Evolutionary conservation across 495 filamentous ascomycete genomes (phyloP).

Genomic region (Venustampulla echinocandica): DNA sequence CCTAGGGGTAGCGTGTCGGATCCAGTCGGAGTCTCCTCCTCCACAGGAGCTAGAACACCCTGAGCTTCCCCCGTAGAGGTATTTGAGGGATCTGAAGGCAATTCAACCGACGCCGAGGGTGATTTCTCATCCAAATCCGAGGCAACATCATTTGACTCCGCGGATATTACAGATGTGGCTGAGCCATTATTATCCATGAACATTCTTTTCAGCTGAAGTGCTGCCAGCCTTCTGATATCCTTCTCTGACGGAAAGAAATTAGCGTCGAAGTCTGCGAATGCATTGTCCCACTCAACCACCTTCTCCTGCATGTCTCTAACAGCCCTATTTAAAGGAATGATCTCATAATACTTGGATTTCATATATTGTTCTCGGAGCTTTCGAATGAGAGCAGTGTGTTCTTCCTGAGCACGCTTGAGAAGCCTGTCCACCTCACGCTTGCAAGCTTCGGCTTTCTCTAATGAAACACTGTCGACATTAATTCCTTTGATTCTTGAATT

Average conservation of each 20-base stretch:
- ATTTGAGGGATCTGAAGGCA: constrained; percentile 36
- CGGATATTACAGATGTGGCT: constrained; percentile 56
- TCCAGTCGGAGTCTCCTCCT: constrained; percentile 46
- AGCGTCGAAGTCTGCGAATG: constrained; percentile 81
- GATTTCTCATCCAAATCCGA: constrained; percentile 39
- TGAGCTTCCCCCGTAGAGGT: constrained; percentile 57
- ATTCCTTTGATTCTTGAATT: constrained; percentile 76
- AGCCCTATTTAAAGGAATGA: constrained; percentile 83
- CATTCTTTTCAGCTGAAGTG: constrained; percentile 87
- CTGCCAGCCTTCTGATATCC: constrained; percentile 85
- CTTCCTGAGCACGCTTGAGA: constrained; percentile 66
- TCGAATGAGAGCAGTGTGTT: constrained; percentile 59
- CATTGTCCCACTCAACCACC: constrained; percentile 85
- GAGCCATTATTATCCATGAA: constrained; percentile 82
- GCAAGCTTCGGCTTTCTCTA: constrained; percentile 74
- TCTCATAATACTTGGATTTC: constrained; percentile 89
- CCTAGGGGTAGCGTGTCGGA: not conserved
- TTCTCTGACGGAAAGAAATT: constrained; percentile 96
- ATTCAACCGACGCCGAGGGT: constrained; percentile 24
- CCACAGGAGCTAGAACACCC: constrained; percentile 58
- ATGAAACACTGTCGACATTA: constrained; percentile 79
- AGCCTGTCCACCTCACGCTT: constrained; percentile 70
- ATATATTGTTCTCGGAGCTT: constrained; percentile 87
- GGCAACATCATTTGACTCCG: constrained; percentile 44
- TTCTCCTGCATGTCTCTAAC: constrained; percentile 86